A percentile compares a stretch with the other conserved stretches of the same genome.
Conservation (phyloP, 2,329 filamentous ascomycete genomes). For the Aspergillus viridinutans region DNA sequence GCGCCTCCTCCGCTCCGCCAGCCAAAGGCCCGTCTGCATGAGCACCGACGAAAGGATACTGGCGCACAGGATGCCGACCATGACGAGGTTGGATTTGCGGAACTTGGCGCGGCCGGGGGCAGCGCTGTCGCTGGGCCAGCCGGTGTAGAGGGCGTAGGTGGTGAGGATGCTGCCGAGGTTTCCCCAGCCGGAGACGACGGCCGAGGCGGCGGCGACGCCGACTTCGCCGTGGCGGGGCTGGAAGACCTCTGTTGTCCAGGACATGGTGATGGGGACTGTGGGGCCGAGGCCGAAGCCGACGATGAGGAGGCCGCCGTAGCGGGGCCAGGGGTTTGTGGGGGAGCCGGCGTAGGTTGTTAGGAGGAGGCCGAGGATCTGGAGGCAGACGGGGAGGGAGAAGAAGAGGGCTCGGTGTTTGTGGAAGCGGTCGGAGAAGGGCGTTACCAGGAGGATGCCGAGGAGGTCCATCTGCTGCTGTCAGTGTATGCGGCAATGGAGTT, state of each 20-base stretch:
- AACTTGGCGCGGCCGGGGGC: slow-evolving; percentile 63
- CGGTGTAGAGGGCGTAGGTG: slow-evolving; percentile 83
- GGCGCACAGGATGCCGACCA: slow-evolving; percentile 77
- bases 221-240: slow-evolving; percentile 85
- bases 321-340: slow-evolving; percentile 65
- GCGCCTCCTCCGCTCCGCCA: slow-evolving; percentile 31
- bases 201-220: slow-evolving; percentile 79
- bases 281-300: slow-evolving; percentile 87
- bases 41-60: slow-evolving; percentile 65
- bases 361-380: slow-evolving; percentile 80
- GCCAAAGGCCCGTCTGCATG: slow-evolving; percentile 62
- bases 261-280: slow-evolving; percentile 90
- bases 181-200: slow-evolving; percentile 79
- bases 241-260: slow-evolving; percentile 88
- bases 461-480: slow-evolving; percentile 66
- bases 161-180: slow-evolving; percentile 83
- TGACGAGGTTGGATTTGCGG: slow-evolving; percentile 77
- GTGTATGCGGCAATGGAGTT: no score
- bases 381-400: slow-evolving; percentile 69
- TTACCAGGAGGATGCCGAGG: slow-evolving; percentile 78
- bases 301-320: slow-evolving; percentile 84
- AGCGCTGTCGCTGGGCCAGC: slow-evolving; percentile 74
- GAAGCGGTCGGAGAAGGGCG: slow-evolving; percentile 82
- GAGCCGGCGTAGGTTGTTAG: slow-evolving; percentile 69
- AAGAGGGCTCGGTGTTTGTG: slow-evolving; percentile 73